Evolutionary conservation across 176 grass and related monocot species (phyloP).

Genomic region (Urochloa ruziziensis): DNA sequence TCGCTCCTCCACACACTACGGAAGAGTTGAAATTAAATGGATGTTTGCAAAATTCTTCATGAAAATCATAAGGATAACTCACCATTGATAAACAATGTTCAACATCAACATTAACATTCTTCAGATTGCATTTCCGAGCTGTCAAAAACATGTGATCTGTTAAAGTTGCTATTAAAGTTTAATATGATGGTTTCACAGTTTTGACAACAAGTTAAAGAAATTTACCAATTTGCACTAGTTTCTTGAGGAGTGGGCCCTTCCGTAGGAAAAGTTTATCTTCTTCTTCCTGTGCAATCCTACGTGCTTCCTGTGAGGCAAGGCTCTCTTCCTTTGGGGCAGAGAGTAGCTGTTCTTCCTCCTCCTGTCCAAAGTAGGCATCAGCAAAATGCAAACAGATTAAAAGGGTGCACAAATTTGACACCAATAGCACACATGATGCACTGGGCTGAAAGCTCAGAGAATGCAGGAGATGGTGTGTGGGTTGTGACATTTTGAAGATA

Average conservation of each 20-base stretch:
- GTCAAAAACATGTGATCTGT: slow-evolving; percentile 37
- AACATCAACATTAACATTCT: slow-evolving; percentile 64
- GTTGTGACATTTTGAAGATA: neutral
- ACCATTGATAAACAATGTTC: slow-evolving; percentile 92
- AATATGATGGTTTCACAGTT: slow-evolving; percentile 7
- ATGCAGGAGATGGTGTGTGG: neutral
- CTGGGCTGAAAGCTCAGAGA: neutral
- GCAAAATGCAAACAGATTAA: neutral
- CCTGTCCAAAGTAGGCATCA: slow-evolving; percentile 39
- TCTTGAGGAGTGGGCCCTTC: slow-evolving; percentile 76
- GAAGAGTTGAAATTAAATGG: slow-evolving; percentile 23
- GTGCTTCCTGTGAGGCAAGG: slow-evolving; percentile 67
- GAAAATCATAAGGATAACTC: slow-evolving; percentile 24
- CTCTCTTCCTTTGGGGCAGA: slow-evolving; percentile 82
- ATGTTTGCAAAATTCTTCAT: slow-evolving; percentile 7
- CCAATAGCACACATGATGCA: neutral
- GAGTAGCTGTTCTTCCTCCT: slow-evolving; percentile 93
- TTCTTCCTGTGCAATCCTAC: slow-evolving; percentile 87
- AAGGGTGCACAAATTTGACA: neutral
- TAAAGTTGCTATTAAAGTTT: neutral
- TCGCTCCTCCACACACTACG: slow-evolving; percentile 86
- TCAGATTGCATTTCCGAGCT: slow-evolving; percentile 75
- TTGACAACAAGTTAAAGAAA: slow-evolving; percentile 31
- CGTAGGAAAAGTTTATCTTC: slow-evolving; percentile 88
- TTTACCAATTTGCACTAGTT: slow-evolving; percentile 76